Percentiles rank a stretch among this genome's conserved stretches.
Evolutionary conservation across 1,284 basidiomycete species (phyloP).

Genomic region (Papiliotrema laurentii): DNA sequence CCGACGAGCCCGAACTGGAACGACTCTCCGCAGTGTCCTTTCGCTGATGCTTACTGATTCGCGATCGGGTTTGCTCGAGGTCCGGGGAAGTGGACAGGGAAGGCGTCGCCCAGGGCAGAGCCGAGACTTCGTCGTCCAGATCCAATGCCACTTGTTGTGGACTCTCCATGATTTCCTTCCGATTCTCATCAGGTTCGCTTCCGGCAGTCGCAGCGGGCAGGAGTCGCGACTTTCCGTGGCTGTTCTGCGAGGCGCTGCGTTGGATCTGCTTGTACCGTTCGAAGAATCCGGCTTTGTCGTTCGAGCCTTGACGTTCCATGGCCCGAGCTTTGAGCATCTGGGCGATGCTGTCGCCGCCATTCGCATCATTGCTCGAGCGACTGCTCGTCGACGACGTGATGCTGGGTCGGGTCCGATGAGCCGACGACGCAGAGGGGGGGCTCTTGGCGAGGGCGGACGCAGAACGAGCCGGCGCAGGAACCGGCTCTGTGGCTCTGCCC

Average conservation of each 20-base stretch:
- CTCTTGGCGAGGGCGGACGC: not conserved
- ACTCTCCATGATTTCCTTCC: slow-evolving; percentile 9
- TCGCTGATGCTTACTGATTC: slow-evolving; percentile 16
- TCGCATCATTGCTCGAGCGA: not conserved
- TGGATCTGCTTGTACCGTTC: slow-evolving; percentile 52
- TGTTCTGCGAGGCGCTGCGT: not conserved
- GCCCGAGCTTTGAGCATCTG: slow-evolving; percentile 14
- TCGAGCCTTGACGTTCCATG: slow-evolving; percentile 7
- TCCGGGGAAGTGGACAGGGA: slow-evolving; percentile 13
- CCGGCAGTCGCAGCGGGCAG: slow-evolving; percentile 6
- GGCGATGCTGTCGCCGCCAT: slow-evolving; percentile 13
- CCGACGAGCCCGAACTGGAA: slow-evolving; percentile 23
- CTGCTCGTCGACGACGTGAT: not conserved
- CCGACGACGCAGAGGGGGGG: too few species aligned
- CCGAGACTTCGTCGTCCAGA: slow-evolving; percentile 24
- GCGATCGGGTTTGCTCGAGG: slow-evolving; percentile 5
- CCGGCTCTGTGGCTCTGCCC: not conserved
- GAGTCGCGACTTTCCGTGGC: slow-evolving; percentile 2
- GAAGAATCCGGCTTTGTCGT: slow-evolving; percentile 45
- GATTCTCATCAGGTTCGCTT: not conserved
- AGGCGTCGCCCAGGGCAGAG: slow-evolving; percentile 39
- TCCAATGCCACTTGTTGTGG: slow-evolving; percentile 18
- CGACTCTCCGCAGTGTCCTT: slow-evolving; percentile 36
- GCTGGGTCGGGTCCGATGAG: not conserved
- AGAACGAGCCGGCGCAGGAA: slow-evolving; percentile 1